Conservation (phyloP, 2,329 filamentous ascomycete species). For the Exophiala dermatitidis region DNA sequence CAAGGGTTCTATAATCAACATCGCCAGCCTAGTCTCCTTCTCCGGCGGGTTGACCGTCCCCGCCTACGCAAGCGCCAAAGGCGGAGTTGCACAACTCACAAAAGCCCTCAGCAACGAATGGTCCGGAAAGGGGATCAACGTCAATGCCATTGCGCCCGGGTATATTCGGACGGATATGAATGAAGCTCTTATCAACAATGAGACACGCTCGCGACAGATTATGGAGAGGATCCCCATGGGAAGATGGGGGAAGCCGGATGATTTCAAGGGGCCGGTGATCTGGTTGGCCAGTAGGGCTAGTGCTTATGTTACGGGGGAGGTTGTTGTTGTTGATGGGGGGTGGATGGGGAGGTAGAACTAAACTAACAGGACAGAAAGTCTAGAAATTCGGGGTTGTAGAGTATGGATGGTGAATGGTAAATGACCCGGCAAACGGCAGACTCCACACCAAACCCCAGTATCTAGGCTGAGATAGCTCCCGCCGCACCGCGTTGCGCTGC, state of each 20-base stretch:
- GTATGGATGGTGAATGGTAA: not conserved
- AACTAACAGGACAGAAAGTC: not conserved
- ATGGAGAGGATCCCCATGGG: slow-evolving; percentile 74
- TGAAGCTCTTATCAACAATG: slow-evolving; percentile 66
- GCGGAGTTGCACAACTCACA: slow-evolving; percentile 74
- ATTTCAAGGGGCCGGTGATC: slow-evolving; percentile 45
- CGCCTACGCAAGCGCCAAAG: slow-evolving; percentile 80
- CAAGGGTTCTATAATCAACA: too few relatives aligned
- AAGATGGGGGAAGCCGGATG: slow-evolving; percentile 62
- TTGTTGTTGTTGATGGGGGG: slow-evolving; percentile 35
- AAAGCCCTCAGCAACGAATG: slow-evolving; percentile 84
- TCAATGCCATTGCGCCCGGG: slow-evolving; percentile 64
- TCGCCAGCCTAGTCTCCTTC: slow-evolving; percentile 72
- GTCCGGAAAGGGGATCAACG: slow-evolving; percentile 66
- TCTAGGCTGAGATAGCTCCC: too few relatives aligned
- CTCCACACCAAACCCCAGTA: too few relatives aligned
- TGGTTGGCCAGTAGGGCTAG: slow-evolving; percentile 44
- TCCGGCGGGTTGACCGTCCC: slow-evolving; percentile 84
- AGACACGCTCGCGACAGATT: slow-evolving; percentile 63
- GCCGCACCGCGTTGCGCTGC: too few relatives aligned
- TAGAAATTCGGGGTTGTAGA: not conserved
- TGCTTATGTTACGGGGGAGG: slow-evolving; percentile 42
- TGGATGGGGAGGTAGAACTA: slow-evolving; percentile 71
- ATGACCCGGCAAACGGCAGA: too few relatives aligned
- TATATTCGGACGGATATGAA: slow-evolving; percentile 95